Conservation (phyloP, 2,329 filamentous ascomycete species). For the Diplocarpon rosae region DNA sequence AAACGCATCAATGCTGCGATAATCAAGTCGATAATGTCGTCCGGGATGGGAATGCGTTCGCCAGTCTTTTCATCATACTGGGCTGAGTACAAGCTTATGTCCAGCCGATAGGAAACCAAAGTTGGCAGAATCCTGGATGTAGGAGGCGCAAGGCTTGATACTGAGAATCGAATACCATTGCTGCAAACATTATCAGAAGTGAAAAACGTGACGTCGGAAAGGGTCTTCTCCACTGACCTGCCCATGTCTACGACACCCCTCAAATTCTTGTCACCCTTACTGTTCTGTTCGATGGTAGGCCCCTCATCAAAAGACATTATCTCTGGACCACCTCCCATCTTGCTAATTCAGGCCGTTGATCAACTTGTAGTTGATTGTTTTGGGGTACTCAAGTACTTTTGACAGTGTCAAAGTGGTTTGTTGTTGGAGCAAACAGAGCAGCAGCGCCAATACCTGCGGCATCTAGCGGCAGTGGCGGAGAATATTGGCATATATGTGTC, state of each 20-base stretch:
- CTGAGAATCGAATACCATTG: constrained; percentile 64
- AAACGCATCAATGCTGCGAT: constrained; percentile 43
- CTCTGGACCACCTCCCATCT: background rate
- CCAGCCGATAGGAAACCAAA: constrained; percentile 44
- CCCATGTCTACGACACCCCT: constrained; percentile 31
- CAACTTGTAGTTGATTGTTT: no score
- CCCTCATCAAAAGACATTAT: background rate
- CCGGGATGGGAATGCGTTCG: constrained; percentile 41
- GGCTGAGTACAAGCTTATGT: constrained; percentile 54
- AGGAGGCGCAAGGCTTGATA: constrained; percentile 45
- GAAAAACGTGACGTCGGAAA: background rate
- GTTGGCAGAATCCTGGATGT: constrained; percentile 50
- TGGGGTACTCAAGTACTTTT: no score
- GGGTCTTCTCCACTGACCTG: constrained; percentile 20
- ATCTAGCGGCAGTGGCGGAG: no score
- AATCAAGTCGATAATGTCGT: constrained; percentile 38
- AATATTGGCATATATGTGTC: no score
- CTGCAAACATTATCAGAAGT: constrained; percentile 26
- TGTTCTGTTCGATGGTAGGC: background rate
- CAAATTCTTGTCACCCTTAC: constrained; percentile 11
- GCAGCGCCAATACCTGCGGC: no score
- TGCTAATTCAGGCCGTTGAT: background rate
- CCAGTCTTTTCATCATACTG: constrained; percentile 37
- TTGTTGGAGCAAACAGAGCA: no score
- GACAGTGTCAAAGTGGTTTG: no score